These are phyloP conservation scores for Marsdenia floribunda DNA, from an alignment of 257 asterid genomes.

Conservation along the genomic window DNA sequence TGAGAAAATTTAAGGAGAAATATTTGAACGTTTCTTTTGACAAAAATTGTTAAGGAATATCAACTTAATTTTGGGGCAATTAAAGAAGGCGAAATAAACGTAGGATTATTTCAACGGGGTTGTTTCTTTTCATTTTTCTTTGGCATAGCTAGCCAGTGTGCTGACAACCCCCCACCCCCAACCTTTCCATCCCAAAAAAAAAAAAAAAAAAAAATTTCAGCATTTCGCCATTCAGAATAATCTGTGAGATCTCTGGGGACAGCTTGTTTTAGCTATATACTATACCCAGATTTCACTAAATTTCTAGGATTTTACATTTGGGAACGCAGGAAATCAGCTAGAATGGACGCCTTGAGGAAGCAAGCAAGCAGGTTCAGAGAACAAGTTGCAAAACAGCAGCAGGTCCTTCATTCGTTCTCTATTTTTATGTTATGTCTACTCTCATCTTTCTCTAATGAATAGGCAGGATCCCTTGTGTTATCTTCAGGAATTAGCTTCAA, in stretches of 20 bases:
- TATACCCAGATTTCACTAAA: background rate
- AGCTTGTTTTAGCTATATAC: background rate
- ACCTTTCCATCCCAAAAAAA: background rate
- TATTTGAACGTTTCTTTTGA: no score
- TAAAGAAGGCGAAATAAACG: no score
- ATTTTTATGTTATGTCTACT: background rate
- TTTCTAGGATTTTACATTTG: background rate
- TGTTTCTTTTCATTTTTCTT: no score
- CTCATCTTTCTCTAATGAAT: background rate
- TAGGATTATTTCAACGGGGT: no score
- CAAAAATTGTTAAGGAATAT: no score
- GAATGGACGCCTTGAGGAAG: constrained; percentile 90
- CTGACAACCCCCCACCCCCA: background rate
- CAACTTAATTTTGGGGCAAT: no score
- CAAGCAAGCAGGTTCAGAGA: constrained; percentile 87
- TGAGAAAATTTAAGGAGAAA: no score
- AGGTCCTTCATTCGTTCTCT: constrained; percentile 35
- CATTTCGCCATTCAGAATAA: background rate
- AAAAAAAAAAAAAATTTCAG: background rate
- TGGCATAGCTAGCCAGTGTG: no score
- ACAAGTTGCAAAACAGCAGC: constrained; percentile 97
- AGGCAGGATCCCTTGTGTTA: background rate
- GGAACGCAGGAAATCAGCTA: constrained; percentile 6
- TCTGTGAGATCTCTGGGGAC: background rate
- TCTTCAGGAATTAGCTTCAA: background rate